Conservation (phyloP, 176 grass and related monocot species). For the Paspalum vaginatum region DNA sequence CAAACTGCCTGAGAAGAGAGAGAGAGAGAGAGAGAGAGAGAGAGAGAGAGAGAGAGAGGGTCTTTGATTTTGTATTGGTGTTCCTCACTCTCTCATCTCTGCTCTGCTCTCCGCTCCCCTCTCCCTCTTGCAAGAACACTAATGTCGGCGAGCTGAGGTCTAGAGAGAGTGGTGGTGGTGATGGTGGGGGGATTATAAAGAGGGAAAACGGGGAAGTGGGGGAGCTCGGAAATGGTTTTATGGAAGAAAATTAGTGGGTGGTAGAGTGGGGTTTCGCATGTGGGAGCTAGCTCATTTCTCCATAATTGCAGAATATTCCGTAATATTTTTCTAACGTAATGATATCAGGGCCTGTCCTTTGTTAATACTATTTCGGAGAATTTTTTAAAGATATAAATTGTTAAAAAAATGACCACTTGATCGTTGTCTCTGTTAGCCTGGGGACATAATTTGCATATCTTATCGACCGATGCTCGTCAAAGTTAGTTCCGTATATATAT, state of each 20-base stretch:
- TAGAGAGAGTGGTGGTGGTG: slow-evolving; percentile 24
- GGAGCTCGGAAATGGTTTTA: slow-evolving; percentile 21
- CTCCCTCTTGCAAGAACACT: neutral
- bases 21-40: neutral
- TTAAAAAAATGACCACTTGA: slow-evolving; percentile 7
- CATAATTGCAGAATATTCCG: slow-evolving; percentile 41
- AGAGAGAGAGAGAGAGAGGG: slow-evolving; percentile 19
- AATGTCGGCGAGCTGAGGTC: slow-evolving; percentile 9
- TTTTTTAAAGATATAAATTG: neutral
- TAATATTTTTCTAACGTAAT: slow-evolving; percentile 12
- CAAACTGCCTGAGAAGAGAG: slow-evolving; percentile 4
- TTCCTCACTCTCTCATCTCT: slow-evolving; percentile 33
- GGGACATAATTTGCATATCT: neutral
- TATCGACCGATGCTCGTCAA: slow-evolving; percentile 13
- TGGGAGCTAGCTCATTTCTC: slow-evolving; percentile 39
- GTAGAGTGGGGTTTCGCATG: slow-evolving; percentile 30
- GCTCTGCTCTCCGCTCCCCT: slow-evolving; percentile 1
- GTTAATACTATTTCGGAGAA: neutral
- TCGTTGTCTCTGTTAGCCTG: slow-evolving; percentile 3
- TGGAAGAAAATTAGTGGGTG: neutral
- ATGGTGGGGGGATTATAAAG: slow-evolving; percentile 42
- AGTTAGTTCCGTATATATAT: neutral
- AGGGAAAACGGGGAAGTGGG: slow-evolving; percentile 6
- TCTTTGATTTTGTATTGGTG: neutral
- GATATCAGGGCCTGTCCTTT: slow-evolving; percentile 30